Base-by-base conservation (phyloP, 768 basidiomycete genomes). In the Lactarius psammicola region DNA sequence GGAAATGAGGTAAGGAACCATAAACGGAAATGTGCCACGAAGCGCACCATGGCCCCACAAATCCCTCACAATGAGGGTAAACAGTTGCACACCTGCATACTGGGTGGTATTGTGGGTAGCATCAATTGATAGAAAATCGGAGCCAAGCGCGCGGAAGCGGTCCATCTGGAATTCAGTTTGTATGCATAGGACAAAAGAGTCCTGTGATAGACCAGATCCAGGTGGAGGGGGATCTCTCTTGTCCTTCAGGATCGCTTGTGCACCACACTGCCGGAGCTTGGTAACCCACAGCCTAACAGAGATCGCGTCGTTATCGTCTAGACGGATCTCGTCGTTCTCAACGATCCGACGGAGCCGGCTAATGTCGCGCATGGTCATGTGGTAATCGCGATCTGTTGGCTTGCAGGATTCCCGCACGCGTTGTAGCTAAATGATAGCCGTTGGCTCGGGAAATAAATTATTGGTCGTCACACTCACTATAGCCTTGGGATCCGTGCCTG, bases 11-110 rank as follows among this genome's bases (percentile, higher is more conserved):
- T 34, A 11, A 31, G 18, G 3, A 2, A 26, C 34, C 9, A 34
- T n/a, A 38, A 17, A 26, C 23, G n/a, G 30, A 31, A 33, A 10
- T 15, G 26, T 10, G 18, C 30, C 13, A 15, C 40, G 31, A 13
- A 36, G 49, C 54, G 23, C 20, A 63, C 62, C 62, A 56, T 56
- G 62, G 20, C 62, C 62, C 62, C 62, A 63, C 4, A 5, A 4
- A 8, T 63, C 62, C 20, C 51, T 53, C n/a, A 38, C 31, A 17
- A 63, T 23, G 2, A 63, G 18, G 20, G 42, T 42, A 4, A 42
- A 42, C 1, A 42, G 8, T 20, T 42, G 42, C 6, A 42, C 18
- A 6, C 42, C 42, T 42, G 20, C 20, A 20, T 42, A 42, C 20
- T 42, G 42, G 0, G 42, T 42, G 6, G 42, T 42, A 17, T 42